Evolutionary conservation across 257 asterid species (phyloP).

Genomic region (Fraxinus excelsior): DNA sequence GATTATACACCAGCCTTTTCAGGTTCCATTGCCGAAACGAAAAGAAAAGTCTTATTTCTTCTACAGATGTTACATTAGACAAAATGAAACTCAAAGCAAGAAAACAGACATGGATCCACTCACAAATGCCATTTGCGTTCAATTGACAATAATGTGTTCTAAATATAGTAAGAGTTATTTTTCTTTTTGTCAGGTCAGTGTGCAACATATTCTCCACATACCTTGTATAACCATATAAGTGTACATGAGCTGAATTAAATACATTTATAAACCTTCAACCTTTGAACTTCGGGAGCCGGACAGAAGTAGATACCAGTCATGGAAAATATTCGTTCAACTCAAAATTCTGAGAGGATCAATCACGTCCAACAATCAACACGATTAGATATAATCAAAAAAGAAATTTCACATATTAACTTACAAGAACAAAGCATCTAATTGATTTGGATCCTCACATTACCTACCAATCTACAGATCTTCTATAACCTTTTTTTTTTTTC

Average conservation of each 20-base stretch:
- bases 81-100: neutral
- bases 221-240: neutral
- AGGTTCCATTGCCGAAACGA: neutral
- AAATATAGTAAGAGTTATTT: no score
- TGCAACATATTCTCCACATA: neutral
- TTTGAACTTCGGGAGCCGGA: neutral
- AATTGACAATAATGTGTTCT: neutral
- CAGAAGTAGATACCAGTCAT: neutral
- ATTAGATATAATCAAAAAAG: neutral
- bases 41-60: neutral
- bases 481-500: neutral
- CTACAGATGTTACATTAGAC: neutral
- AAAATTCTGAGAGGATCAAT: constrained; percentile 5
- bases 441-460: constrained; percentile 12
- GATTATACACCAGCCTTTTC: neutral
- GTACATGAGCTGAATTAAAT: no score
- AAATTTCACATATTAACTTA: neutral
- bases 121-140: no score
- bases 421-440: neutral
- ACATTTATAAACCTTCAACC: neutral
- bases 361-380: neutral
- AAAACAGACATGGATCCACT: neutral
- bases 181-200: neutral
- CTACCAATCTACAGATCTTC: neutral
- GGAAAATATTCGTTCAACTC: constrained; percentile 4